Conservation (phyloP, 805 yeast genomes). For the Babjeviella inositovora region DNA sequence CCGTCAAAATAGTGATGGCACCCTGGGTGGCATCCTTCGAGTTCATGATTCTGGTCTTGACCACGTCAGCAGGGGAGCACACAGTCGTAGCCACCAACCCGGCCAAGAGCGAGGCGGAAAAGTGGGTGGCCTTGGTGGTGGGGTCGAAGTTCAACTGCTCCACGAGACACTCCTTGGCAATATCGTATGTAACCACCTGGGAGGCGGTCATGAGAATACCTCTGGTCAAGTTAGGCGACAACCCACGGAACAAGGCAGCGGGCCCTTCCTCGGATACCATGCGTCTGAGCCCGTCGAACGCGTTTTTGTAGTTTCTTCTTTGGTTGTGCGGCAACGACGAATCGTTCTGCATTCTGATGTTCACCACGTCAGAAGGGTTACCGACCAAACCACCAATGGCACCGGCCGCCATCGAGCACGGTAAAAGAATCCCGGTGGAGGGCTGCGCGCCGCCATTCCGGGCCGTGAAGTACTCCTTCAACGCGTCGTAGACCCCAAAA, state of each 20-base stretch:
- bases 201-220: slow-evolving; percentile 85
- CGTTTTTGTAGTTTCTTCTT: slow-evolving; percentile 63
- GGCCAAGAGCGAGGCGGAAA: slow-evolving; percentile 63
- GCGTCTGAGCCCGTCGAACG: slow-evolving; percentile 56
- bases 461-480: slow-evolving; percentile 36
- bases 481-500: slow-evolving; percentile 71
- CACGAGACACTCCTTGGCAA: slow-evolving; percentile 49
- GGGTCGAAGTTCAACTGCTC: slow-evolving; percentile 33
- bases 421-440: slow-evolving; percentile 43
- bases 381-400: slow-evolving; percentile 77
- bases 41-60: slow-evolving; percentile 81
- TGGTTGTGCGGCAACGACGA: slow-evolving; percentile 45
- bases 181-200: slow-evolving; percentile 79
- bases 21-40: slow-evolving; percentile 26
- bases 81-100: slow-evolving; percentile 85
- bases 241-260: slow-evolving; percentile 49
- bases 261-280: slow-evolving; percentile 47
- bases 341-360: slow-evolving; percentile 86
- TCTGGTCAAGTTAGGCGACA: slow-evolving; percentile 62
- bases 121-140: slow-evolving; percentile 53
- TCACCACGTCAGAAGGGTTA: slow-evolving; percentile 78
- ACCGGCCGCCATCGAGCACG: slow-evolving; percentile 78
- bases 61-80: slow-evolving; percentile 86
- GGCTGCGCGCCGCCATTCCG: slow-evolving; percentile 25
- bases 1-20: slow-evolving; percentile 30